Base-by-base conservation (phyloP, 768 basidiomycete genomes). In the Albatrellus ellisii region DNA sequence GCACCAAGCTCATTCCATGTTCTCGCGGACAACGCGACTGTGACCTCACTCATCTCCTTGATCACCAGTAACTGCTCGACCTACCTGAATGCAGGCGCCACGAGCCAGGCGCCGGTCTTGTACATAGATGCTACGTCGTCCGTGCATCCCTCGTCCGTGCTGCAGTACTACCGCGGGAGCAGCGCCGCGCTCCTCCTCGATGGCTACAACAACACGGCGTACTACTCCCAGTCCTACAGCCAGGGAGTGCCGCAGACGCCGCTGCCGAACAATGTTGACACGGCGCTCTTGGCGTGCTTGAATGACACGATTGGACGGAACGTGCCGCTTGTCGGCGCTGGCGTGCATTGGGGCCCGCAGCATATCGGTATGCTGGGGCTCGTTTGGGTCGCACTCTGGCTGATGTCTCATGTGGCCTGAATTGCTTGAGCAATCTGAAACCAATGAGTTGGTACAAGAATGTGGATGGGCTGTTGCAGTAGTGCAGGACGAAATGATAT, bases 301-400 rank as follows among this genome's bases (percentile, higher is more conserved):
- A 84, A 84, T 47, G 47, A 58, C 24, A 82, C 81, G 2, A 77
- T 82, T 38, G 77, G 69, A 2, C 54, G 47, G 15, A 66, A 72
- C 1, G 75, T 70, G 2, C 79, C 78, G 2, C 66, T 84, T 4
- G 56, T 79, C 4, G 67, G 62, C 45, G 59, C 45, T n/a, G 41
- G 45, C n/a, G 12, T 24, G 25, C 37, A 31, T 15, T 26, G 27
- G 20, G 41, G 45, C 21, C 36, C 47, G 12, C 35, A 18, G 21
- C 35, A 36, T 8, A 36, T 36, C 20, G 25, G 35, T 4, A 6
- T 36, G 6, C 20, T 36, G 15, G 15, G 35, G 15, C 35, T 36
- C 20, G 35, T 12, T 6, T 36, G 35, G 35, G 20, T 36, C 12
- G 20, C 20, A 22, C 25, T 15, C 17, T 6, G n/a, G n/a, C n/a